Conservation (phyloP, 2,329 filamentous ascomycete species). For the Ophiostoma triangulosporum region DNA sequence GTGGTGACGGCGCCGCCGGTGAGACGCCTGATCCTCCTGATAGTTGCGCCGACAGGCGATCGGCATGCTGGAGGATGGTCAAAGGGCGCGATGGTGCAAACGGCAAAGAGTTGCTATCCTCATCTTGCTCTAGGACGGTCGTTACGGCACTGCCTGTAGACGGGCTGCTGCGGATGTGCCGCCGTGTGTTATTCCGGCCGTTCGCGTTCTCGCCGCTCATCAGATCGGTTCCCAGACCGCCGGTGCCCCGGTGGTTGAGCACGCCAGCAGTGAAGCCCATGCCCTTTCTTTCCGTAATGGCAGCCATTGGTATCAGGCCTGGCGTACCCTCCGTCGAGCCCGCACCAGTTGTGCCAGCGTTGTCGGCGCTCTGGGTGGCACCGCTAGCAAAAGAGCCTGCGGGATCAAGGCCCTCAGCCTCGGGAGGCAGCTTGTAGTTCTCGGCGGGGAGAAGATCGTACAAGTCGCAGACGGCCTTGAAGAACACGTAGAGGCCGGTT, state of each 20-base stretch:
- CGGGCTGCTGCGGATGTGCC: constrained; percentile 67
- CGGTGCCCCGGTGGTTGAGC: constrained; percentile 6
- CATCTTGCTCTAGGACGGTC: constrained; percentile 71
- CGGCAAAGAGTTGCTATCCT: constrained; percentile 36
- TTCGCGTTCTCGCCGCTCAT: constrained; percentile 33
- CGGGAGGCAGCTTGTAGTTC: constrained; percentile 88
- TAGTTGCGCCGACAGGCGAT: neutral
- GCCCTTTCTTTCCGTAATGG: constrained; percentile 9
- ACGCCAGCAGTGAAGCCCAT: neutral
- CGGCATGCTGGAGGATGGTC: neutral
- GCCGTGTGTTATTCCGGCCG: constrained; percentile 58
- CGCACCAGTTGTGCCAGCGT: neutral
- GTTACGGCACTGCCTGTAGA: constrained; percentile 67
- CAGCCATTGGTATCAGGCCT: constrained; percentile 9
- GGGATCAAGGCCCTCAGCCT: constrained; percentile 62
- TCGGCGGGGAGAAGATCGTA: constrained; percentile 83
- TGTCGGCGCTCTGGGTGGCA: neutral
- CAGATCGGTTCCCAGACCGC: constrained; percentile 5
- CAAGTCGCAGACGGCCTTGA: constrained; percentile 91
- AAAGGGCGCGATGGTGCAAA: neutral
- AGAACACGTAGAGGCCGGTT: constrained; percentile 89
- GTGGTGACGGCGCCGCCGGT: neutral
- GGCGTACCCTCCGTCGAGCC: constrained; percentile 3
- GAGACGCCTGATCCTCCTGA: neutral
- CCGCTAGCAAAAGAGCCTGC: neutral